Evolutionary conservation across 805 yeast species (phyloP).

Genomic region (Spathaspora arborariae): DNA sequence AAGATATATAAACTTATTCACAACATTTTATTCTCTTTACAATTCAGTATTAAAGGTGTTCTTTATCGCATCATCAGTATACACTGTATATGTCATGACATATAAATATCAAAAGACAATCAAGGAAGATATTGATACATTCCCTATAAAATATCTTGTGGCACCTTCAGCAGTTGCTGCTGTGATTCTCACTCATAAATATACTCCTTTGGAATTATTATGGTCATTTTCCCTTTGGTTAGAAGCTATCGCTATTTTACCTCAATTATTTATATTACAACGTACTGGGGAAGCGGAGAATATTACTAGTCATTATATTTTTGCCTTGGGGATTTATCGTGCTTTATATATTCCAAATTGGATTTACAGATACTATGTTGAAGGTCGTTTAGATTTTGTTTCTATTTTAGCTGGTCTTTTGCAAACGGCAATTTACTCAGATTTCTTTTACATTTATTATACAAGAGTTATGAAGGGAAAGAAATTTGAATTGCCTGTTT

Average conservation of each 20-base stretch:
- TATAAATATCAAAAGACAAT: slow-evolving; percentile 57
- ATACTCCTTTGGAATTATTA: slow-evolving; percentile 55
- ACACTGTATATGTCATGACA: slow-evolving; percentile 71
- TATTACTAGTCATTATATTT: slow-evolving; percentile 87
- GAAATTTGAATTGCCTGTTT: slow-evolving; percentile 68
- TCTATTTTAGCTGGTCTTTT: slow-evolving; percentile 76
- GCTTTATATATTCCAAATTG: slow-evolving; percentile 91
- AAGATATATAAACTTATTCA: slow-evolving; percentile 40
- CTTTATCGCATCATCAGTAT: slow-evolving; percentile 71
- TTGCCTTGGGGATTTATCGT: slow-evolving; percentile 88
- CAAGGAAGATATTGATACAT: slow-evolving; percentile 61
- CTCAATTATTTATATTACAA: slow-evolving; percentile 88
- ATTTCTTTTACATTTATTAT: slow-evolving; percentile 92
- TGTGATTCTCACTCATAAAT: slow-evolving; percentile 64
- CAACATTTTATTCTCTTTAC: slow-evolving; percentile 62
- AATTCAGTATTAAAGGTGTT: slow-evolving; percentile 78
- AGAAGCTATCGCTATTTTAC: slow-evolving; percentile 87
- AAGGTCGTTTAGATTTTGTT: slow-evolving; percentile 62
- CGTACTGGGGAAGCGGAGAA: slow-evolving; percentile 85
- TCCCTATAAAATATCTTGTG: slow-evolving; percentile 67
- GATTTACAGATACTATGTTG: slow-evolving; percentile 78
- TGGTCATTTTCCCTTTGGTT: slow-evolving; percentile 95
- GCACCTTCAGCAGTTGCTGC: slow-evolving; percentile 54
- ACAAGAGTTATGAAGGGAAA: slow-evolving; percentile 70
- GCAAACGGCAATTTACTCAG: slow-evolving; percentile 88